Evolutionary conservation across 345 rosid genomes (phyloP).

Genomic region (Aquilaria sinensis): DNA sequence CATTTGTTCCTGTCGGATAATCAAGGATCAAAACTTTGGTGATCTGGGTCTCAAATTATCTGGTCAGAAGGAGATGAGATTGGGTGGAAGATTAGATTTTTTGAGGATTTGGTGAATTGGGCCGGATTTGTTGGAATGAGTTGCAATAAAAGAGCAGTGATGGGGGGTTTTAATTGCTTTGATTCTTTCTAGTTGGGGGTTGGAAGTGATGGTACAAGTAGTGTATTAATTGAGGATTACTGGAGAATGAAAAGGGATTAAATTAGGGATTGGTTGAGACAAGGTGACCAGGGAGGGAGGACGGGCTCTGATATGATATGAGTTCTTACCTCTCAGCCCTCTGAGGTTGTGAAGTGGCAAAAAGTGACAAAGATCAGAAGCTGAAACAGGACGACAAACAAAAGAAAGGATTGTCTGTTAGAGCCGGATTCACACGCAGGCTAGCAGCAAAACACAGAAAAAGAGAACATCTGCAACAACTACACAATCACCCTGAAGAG

Average conservation of each 20-base stretch:
- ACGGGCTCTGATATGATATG: slow-evolving; percentile 2
- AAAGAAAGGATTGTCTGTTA: slow-evolving; percentile 1
- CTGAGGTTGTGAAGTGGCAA: slow-evolving; percentile 11
- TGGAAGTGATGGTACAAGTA: no score
- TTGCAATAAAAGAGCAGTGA: background rate
- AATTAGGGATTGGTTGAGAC: background rate
- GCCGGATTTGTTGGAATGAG: no score
- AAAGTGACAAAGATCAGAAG: slow-evolving; percentile 1
- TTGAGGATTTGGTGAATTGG: background rate
- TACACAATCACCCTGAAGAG: no score
- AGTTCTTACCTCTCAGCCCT: background rate
- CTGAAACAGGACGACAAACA: slow-evolving; percentile 9
- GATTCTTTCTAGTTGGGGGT: background rate
- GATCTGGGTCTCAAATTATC: background rate
- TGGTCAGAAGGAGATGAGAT: background rate
- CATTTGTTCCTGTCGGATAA: slow-evolving; percentile 21
- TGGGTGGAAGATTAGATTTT: background rate
- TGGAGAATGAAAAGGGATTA: no score
- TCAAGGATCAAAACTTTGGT: background rate
- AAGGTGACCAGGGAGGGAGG: background rate
- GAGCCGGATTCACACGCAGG: slow-evolving; percentile 3
- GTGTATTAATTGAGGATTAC: no score
- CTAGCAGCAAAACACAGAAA: slow-evolving; percentile 1
- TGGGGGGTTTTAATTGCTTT: background rate
- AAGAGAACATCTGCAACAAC: no score